Conservation (phyloP, 768 basidiomycete genomes). For the Lactarius quietus region DNA sequence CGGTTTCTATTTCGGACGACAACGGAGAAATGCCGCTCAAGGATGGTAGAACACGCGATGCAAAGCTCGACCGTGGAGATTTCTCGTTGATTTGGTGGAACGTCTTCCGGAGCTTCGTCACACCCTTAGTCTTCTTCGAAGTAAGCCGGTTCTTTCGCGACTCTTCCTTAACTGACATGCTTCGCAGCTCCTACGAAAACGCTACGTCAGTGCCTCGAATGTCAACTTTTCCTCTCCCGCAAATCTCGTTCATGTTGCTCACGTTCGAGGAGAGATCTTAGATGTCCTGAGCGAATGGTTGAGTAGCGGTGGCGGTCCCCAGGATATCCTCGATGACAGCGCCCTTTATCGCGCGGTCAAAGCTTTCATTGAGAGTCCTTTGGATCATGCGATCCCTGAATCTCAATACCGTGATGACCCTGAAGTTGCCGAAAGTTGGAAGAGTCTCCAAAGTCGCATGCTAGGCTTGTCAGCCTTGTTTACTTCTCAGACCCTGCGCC, state of each 20-base stretch:
- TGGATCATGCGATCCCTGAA: slow-evolving; percentile 51
- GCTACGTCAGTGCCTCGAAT: slow-evolving; percentile 54
- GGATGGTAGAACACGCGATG: slow-evolving; percentile 68
- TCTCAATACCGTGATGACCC: slow-evolving; percentile 8
- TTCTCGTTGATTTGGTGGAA: slow-evolving; percentile 82
- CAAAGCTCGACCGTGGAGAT: slow-evolving; percentile 68
- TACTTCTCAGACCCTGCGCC: slow-evolving; percentile 21
- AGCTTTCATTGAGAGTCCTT: slow-evolving; percentile 53
- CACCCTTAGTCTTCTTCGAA: slow-evolving; percentile 81
- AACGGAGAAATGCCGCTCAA: slow-evolving; percentile 80
- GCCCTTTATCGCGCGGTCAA: slow-evolving; percentile 57
- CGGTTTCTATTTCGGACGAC: slow-evolving; percentile 80
- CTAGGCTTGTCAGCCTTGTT: slow-evolving; percentile 5
- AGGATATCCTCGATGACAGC: slow-evolving; percentile 71
- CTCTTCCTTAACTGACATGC: slow-evolving; percentile 5
- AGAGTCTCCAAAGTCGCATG: slow-evolving; percentile 5
- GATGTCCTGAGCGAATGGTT: slow-evolving; percentile 71
- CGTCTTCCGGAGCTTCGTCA: slow-evolving; percentile 76
- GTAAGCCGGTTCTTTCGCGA: slow-evolving; percentile 38
- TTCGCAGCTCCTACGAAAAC: slow-evolving; percentile 67
- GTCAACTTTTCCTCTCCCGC: slow-evolving; percentile 40
- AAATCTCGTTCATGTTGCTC: slow-evolving; percentile 49
- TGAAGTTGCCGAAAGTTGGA: slow-evolving; percentile 20
- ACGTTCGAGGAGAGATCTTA: slow-evolving; percentile 58
- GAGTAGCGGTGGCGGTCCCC: slow-evolving; percentile 65